Evolutionary conservation across 1,284 basidiomycete genomes (phyloP), one percentile per base, ranked within the genome.

Genomic region (Farysia itapuensis): DNA sequence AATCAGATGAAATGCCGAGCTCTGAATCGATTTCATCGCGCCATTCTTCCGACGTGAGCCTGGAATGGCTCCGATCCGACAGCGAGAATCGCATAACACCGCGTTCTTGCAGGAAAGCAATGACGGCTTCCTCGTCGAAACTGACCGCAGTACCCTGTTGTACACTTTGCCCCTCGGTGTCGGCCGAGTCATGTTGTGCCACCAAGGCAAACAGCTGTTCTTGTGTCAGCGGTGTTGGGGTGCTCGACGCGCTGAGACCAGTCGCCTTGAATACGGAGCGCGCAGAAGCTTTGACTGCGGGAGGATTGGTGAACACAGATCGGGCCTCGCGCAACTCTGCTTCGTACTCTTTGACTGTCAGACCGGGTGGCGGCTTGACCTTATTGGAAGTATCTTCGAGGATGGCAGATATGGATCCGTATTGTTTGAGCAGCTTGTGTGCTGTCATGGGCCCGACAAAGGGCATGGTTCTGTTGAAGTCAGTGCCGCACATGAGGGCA

Each of bases 401-500:
- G 15, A 72, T 66, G 1, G 40, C 37, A 9, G 51, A 34, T 30
- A 72, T 71, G 20, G 43, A 53, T 1, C 58, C 53, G 26, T 70
- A 61, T 28, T 67, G 53, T 16, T 64, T 60, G 9, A 72, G 53
- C 34, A 72, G 38, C 6, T 42, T 45, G 0, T 67, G 35, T 1
- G 60, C 70, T 14, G 49, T 64, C n/a, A 50, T 51, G 5, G 63
- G 51, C 9, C 66, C 72, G 9, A 75, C 61, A 0, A 68, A 64
- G 0, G 72, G 66, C 3, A 75, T 34, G 8, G 74, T 73, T 21
- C 69, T 56, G 43, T 74, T 74, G 39, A 72, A 75, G 36, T 75
- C 74, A 11, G 74, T 75, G n/a, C 74, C 74, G 37, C 70, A 71
- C 9, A 75, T 56, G 22, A 75, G 52, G 8, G 74, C 72, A 39